These are phyloP conservation scores for Knufia petricola DNA, from an alignment of 2,329 filamentous ascomycete genomes.

Conservation along the genomic window DNA sequence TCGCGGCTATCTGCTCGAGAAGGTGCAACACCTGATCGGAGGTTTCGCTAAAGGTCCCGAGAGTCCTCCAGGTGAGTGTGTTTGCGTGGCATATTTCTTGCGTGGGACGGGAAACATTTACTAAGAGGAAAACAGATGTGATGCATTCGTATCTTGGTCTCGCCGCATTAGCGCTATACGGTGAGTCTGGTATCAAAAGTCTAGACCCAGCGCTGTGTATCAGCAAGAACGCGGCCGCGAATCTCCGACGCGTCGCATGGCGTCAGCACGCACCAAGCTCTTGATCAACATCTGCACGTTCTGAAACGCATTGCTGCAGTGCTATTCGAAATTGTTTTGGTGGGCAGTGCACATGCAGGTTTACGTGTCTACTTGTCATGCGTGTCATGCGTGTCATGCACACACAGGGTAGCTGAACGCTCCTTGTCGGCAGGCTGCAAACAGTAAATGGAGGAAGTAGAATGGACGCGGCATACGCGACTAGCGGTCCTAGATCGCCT, in stretches of 20 bases:
- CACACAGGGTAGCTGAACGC: no score
- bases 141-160: constrained; percentile 86
- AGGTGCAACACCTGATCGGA: constrained; percentile 78
- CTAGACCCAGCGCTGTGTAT: constrained; percentile 72
- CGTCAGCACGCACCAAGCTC: constrained; percentile 18
- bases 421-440: no score
- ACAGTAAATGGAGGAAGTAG: no score
- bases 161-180: constrained; percentile 64
- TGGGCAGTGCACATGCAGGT: no score
- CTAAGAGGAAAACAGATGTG: constrained; percentile 57
- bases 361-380: no score
- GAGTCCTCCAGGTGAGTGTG: constrained; percentile 51
- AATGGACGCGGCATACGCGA: no score
- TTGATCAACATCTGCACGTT: not conserved
- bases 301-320: no score
- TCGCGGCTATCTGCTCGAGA: constrained; percentile 69
- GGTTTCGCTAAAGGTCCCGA: constrained; percentile 68
- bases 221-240: constrained; percentile 41
- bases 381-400: no score
- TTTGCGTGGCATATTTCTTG: constrained; percentile 15
- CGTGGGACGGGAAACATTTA: constrained; percentile 39
- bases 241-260: constrained; percentile 34
- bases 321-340: no score
- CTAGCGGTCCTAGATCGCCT: constrained; percentile 54
- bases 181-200: constrained; percentile 57